Percentiles rank a stretch among this genome's conserved stretches.
phyloP scores from a whole-genome alignment of 306 rosid genomes.

The Corylus heterophylla region DNA sequence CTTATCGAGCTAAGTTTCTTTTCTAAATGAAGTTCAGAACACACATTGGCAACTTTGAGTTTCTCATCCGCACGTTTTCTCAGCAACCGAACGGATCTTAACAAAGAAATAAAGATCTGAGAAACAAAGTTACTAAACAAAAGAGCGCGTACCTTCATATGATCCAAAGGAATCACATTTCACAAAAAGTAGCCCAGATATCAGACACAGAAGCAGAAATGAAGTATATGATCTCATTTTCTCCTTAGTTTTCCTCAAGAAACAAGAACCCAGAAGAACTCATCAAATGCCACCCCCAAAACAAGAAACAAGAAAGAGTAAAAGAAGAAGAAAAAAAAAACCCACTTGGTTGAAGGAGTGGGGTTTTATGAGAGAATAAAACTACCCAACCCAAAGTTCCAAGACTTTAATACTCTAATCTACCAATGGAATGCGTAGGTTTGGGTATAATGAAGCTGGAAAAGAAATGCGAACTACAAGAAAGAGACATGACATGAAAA shows the following conservation, averaged over 20 bases:
- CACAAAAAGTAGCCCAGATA: constrained; percentile 46
- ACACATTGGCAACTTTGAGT: constrained; percentile 26
- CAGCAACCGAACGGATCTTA: constrained; percentile 25
- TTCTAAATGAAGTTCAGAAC: background rate
- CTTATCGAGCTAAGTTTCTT: background rate
- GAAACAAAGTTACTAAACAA: constrained; percentile 13
- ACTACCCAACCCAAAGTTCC: constrained; percentile 2
- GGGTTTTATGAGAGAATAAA: constrained; percentile 27
- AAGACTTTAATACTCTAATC: constrained; percentile 37
- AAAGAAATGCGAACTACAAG: constrained; percentile 28
- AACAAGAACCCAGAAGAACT: constrained; percentile 40
- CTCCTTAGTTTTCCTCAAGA: constrained; percentile 29
- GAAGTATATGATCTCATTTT: constrained; percentile 59
- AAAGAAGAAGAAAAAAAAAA: constrained; percentile 21
- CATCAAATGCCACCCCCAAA: constrained; percentile 28
- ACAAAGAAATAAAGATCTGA: constrained; percentile 58
- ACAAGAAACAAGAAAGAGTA: constrained; percentile 32
- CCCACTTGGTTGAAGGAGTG: constrained; percentile 12
- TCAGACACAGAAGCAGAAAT: constrained; percentile 48
- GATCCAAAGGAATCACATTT: constrained; percentile 47
- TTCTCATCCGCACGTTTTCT: constrained; percentile 25
- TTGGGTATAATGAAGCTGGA: background rate
- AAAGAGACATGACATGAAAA: constrained; percentile 2
- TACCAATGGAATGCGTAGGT: constrained; percentile 26
- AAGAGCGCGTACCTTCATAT: constrained; percentile 63